Percentiles rank a stretch among this genome's conserved stretches.
Conservation (phyloP, 2,329 filamentous ascomycete species). For the Exophiala spinifera region DNA sequence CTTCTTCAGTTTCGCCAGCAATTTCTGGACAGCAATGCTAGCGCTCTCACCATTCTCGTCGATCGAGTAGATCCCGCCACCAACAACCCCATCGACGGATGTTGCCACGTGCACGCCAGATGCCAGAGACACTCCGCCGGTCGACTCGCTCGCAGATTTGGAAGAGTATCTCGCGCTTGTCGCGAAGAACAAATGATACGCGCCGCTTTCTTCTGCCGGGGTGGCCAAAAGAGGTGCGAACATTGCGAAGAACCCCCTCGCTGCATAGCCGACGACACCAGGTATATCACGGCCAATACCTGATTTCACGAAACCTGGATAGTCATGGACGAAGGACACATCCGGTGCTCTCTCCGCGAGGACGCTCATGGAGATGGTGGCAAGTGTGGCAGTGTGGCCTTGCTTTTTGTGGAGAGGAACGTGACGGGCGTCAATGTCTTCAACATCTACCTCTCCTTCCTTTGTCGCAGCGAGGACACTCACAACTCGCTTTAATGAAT, state of each 20-base stretch:
- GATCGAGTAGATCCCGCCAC: slow-evolving; percentile 34
- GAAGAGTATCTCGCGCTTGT: slow-evolving; percentile 36
- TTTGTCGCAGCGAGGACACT: slow-evolving; percentile 52
- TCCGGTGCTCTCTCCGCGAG: no score
- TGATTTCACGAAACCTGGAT: slow-evolving; percentile 48
- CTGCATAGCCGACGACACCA: slow-evolving; percentile 27
- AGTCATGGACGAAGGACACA: slow-evolving; percentile 50
- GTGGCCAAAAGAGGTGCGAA: slow-evolving; percentile 30
- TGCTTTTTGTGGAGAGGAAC: slow-evolving; percentile 36
- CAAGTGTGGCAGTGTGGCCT: no score
- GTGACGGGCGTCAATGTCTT: slow-evolving; percentile 38
- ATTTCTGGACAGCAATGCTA: slow-evolving; percentile 9
- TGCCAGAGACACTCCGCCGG: slow-evolving; percentile 21
- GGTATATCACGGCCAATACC: slow-evolving; percentile 39
- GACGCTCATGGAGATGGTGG: slow-evolving; percentile 46
- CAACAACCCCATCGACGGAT: slow-evolving; percentile 29
- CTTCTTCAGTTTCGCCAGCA: slow-evolving; percentile 31
- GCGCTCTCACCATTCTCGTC: slow-evolving; percentile 21
- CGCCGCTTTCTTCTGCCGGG: slow-evolving; percentile 39
- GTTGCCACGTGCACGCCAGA: slow-evolving; percentile 17
- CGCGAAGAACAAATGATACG: slow-evolving; percentile 44
- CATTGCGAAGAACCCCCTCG: slow-evolving; percentile 28
- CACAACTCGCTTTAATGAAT: slow-evolving; percentile 53
- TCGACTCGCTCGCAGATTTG: slow-evolving; percentile 5
- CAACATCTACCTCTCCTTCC: slow-evolving; percentile 48